phyloP scores from a whole-genome alignment of 2,329 filamentous ascomycete species.

The Botrytis paeoniae region DNA sequence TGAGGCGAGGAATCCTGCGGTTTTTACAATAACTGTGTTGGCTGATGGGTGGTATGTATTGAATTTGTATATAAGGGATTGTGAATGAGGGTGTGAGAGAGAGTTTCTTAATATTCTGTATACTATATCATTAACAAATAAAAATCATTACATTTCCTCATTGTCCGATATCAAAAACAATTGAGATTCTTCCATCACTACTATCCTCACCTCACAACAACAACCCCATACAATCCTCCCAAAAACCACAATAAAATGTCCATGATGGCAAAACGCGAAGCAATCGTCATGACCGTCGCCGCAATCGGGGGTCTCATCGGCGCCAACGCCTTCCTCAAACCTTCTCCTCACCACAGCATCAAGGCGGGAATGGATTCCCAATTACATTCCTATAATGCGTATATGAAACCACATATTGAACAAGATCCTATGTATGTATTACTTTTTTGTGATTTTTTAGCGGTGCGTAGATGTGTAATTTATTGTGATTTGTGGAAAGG shows the following conservation, averaged over 20 bases:
- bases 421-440: constrained; percentile 20
- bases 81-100: fast-evolving
- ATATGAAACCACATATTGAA: constrained; percentile 3
- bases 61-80: background rate
- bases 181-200: background rate
- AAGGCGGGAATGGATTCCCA: constrained; percentile 13
- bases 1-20: background rate
- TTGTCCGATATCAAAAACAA: background rate
- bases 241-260: background rate
- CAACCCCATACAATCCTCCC: background rate
- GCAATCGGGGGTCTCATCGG: constrained; percentile 14
- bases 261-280: constrained; percentile 14
- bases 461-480: background rate
- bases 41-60: background rate
- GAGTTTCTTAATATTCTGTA: background rate
- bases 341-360: constrained; percentile 13
- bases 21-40: background rate
- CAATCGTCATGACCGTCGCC: constrained; percentile 6
- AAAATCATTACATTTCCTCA: background rate
- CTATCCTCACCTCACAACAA: background rate
- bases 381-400: constrained; percentile 8
- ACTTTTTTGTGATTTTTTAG: background rate
- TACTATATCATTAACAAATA: background rate
- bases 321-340: constrained; percentile 11
- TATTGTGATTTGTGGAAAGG: background rate